phyloP scores from a whole-genome alignment of 352 stramenopile genomes.

The Phytophthora cactorum region DNA sequence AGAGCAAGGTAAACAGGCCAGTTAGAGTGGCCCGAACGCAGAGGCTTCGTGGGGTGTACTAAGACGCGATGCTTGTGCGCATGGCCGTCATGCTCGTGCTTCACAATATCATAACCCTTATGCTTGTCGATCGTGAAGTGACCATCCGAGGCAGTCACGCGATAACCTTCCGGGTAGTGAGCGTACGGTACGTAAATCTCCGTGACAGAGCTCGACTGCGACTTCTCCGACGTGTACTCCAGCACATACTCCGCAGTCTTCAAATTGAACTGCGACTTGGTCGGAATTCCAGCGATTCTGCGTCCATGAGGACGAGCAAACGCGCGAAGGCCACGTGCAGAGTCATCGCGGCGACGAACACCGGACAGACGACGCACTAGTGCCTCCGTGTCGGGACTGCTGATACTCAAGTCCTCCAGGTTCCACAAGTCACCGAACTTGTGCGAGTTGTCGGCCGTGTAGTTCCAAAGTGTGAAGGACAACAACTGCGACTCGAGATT shows the following conservation, averaged over 20 bases:
- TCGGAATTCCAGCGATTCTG: constrained; percentile 69
- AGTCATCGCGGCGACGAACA: constrained; percentile 40
- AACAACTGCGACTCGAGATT: constrained; percentile 67
- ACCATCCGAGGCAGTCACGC: constrained; percentile 33
- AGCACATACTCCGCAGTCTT: constrained; percentile 52
- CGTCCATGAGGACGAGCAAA: constrained; percentile 68
- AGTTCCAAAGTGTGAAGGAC: constrained; percentile 90
- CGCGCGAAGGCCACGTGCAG: constrained; percentile 49
- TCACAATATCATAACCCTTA: constrained; percentile 49
- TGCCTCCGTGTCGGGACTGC: constrained; percentile 47
- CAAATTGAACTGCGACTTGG: constrained; percentile 60
- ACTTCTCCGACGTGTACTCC: constrained; percentile 43
- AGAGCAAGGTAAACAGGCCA: constrained; percentile 30
- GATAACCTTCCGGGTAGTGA: constrained; percentile 40
- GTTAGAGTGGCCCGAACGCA: constrained; percentile 3
- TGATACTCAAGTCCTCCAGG: constrained; percentile 68
- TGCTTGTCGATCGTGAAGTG: constrained; percentile 39
- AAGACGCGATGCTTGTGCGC: constrained; percentile 35
- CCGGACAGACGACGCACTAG: constrained; percentile 32
- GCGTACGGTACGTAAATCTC: constrained; percentile 41
- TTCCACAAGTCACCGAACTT: constrained; percentile 53
- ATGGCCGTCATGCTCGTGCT: constrained; percentile 39
- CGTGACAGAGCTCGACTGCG: constrained; percentile 13
- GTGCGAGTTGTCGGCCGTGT: constrained; percentile 77
- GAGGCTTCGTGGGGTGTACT: constrained; percentile 25